Conservation (phyloP, 2,329 filamentous ascomycete species). For the Amphichorda felina region DNA sequence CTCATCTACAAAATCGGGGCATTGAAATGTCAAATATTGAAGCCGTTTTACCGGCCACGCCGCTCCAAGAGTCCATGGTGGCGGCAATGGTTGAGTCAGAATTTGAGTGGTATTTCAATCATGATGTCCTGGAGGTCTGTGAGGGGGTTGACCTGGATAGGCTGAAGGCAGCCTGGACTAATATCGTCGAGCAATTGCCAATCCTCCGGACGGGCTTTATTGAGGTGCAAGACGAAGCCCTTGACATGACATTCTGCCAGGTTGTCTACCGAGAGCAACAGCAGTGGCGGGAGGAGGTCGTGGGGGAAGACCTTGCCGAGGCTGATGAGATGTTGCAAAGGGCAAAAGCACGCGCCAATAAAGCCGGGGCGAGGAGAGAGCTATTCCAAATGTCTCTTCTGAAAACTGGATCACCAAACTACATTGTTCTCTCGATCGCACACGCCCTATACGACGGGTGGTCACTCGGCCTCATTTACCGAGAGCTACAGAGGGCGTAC, state of each 20-base stretch:
- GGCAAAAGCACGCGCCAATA: background rate
- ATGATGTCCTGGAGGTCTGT: conserved; percentile 58
- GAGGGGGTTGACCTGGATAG: conserved; percentile 38
- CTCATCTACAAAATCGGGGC: conserved; percentile 15
- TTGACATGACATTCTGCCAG: conserved; percentile 40
- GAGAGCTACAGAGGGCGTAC: conserved; percentile 59
- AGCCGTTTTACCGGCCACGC: conserved; percentile 60
- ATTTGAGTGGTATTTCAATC: conserved; percentile 73
- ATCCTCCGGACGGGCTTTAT: conserved; percentile 68
- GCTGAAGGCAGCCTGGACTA: conserved; percentile 50
- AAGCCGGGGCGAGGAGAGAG: conserved; percentile 18
- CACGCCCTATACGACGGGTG: conserved; percentile 87
- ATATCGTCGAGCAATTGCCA: conserved; percentile 47
- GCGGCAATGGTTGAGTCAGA: conserved; percentile 68
- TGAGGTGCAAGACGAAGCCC: conserved; percentile 46
- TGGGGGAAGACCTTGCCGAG: conserved; percentile 13
- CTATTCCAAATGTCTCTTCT: conserved; percentile 33
- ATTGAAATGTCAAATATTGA: conserved; percentile 33
- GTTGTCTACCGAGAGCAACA: conserved; percentile 21
- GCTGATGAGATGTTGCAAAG: conserved; percentile 21
- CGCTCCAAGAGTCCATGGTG: conserved; percentile 79
- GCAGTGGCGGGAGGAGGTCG: no score
- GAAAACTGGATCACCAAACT: conserved; percentile 13
- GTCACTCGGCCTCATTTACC: conserved; percentile 65
- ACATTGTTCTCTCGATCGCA: conserved; percentile 58